phyloP scores from a whole-genome alignment of 331 rosid genomes.

The Rosa hybrid region DNA sequence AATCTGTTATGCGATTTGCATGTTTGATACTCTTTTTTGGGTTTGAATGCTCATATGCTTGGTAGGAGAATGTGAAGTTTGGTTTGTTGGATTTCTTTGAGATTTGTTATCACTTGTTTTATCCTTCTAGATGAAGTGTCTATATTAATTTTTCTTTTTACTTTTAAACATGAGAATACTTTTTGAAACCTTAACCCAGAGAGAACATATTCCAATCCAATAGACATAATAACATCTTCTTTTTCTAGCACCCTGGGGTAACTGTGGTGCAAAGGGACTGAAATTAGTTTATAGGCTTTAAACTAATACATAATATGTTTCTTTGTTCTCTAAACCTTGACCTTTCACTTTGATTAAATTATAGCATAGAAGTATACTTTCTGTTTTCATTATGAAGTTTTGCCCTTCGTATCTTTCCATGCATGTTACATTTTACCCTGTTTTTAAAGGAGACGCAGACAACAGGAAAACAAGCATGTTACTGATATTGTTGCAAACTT shows the following conservation, averaged over 20 bases:
- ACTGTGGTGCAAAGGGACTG: too few relatives aligned
- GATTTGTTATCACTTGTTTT: background rate
- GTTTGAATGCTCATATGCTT: background rate
- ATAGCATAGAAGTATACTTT: background rate
- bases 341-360: too few relatives aligned
- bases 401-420: background rate
- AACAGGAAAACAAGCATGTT: background rate
- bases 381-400: background rate
- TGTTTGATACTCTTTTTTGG: background rate
- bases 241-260: too few relatives aligned
- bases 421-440: background rate
- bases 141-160: too few relatives aligned
- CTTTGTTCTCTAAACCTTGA: background rate
- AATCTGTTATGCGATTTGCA: background rate
- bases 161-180: background rate
- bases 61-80: background rate
- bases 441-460: background rate
- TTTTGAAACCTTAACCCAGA: too few relatives aligned
- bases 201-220: too few relatives aligned
- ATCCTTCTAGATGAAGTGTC: too few relatives aligned
- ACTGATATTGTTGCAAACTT: background rate
- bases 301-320: too few relatives aligned
- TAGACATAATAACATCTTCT: too few relatives aligned
- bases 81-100: background rate
- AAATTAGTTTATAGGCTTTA: too few relatives aligned